Base-by-base conservation (phyloP, 768 basidiomycete genomes). In the Boletales sp. region DNA sequence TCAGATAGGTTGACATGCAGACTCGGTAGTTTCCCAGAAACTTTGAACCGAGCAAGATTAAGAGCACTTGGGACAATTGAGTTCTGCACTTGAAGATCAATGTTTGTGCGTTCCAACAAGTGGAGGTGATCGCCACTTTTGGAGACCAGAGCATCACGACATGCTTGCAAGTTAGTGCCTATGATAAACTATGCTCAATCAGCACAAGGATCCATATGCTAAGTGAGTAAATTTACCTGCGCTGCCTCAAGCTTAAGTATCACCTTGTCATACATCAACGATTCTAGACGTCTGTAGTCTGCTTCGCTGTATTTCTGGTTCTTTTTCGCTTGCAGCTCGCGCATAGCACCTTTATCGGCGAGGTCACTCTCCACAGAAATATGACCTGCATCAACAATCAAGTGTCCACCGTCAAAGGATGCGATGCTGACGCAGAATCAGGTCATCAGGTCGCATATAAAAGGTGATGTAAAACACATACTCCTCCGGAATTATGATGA, bases 401-500 rank as follows among this genome's bases (percentile, higher is more conserved):
- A 77, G 64, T 97, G 89, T 59, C 82, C 91, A 70, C 92, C 87
- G 18, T 82, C 69, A 51, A 80, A 77, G 8, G 82, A 82, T 4
- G 85, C 87, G 43, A 97, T 80, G 57, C 92, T 95, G 50, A 51
- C 47, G 32, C 36, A 52, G 17, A 17, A 47, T 53, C 34, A 19
- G n/a, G 48, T 52, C 24, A 27, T 27, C 38, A 59, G 55, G 11
- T 40, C 10, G 31, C n/a, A 46, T 17, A 36, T 14, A n/a, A 37
- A 41, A 38, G 66, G 74, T 48, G 24, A 40, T 18, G 29, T 45
- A 44, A 50, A 50, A 40, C 9, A 41, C 68, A 43, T 63, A 94
- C 92, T 91, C 84, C 72, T 98, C 95, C 2, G 97, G 97, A 45
- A 98, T 80, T 59, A 99, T 92, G 63, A 99, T 97, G 58, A 99